phyloP scores from a whole-genome alignment of 495 filamentous ascomycete species.

The Penicillium ucsense region DNA sequence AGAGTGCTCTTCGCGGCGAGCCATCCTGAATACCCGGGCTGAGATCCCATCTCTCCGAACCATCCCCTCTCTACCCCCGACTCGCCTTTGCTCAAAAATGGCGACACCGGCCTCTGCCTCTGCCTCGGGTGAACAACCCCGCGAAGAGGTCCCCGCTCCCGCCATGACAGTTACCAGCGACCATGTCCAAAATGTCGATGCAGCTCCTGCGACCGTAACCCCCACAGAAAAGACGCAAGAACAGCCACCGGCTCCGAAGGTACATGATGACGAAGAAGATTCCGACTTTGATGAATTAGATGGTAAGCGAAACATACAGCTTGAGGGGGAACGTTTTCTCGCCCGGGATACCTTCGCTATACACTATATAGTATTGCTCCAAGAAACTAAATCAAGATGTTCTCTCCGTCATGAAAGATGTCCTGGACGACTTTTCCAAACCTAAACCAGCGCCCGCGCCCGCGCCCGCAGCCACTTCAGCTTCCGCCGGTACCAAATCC shows the following conservation, averaged over 20 bases:
- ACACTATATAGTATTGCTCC: neutral
- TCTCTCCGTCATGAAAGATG: conserved; percentile 42
- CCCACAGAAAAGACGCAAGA: conserved; percentile 2
- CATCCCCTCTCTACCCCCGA: neutral
- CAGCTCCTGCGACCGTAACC: neutral
- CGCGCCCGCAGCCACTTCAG: conserved; percentile 19
- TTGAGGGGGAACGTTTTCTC: too few species aligned
- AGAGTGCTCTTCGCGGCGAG: too few species aligned
- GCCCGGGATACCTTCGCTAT: too few species aligned
- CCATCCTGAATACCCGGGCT: too few species aligned
- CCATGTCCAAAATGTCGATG: neutral
- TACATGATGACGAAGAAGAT: conserved; percentile 29
- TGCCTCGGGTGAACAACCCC: neutral
- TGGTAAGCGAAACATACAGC: conserved; percentile 35
- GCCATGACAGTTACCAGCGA: neutral
- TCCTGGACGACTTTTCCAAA: conserved; percentile 78
- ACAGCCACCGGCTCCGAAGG: conserved; percentile 1
- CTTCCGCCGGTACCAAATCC: conserved; percentile 8
- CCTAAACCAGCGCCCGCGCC: conserved; percentile 35
- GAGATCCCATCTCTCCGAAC: too few species aligned
- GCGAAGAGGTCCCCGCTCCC: neutral
- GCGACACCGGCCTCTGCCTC: neutral
- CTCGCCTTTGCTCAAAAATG: neutral
- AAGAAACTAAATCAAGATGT: neutral
- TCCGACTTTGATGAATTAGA: conserved; percentile 84